Percentiles rank a stretch among this genome's conserved stretches.
These are phyloP conservation scores for Arthroderma uncinatum DNA, from an alignment of 2,329 filamentous ascomycete genomes.

Conservation along the genomic window DNA sequence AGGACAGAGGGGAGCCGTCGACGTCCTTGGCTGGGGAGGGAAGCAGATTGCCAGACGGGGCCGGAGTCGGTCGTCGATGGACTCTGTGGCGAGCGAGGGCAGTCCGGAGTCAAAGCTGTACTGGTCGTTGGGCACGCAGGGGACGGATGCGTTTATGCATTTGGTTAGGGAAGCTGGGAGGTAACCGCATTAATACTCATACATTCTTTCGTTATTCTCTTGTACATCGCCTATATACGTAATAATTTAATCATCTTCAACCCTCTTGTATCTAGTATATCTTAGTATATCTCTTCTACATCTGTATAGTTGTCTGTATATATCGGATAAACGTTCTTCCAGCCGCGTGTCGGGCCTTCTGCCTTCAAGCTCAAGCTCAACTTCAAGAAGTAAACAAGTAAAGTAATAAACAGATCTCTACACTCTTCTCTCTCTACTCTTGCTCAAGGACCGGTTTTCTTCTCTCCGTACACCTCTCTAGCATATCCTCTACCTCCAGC, in stretches of 20 bases:
- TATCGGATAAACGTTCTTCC: neutral
- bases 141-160: constrained; percentile 24
- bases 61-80: neutral
- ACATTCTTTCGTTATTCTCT: neutral
- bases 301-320: neutral
- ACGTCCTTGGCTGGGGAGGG: constrained; percentile 24
- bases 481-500: neutral
- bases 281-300: neutral
- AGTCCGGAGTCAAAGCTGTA: constrained; percentile 10
- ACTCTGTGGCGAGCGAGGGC: neutral
- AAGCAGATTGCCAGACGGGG: constrained; percentile 7
- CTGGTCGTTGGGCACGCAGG: constrained; percentile 19
- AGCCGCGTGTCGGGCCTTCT: neutral
- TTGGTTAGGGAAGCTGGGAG: constrained; percentile 22
- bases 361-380: neutral
- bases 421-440: neutral
- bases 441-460: neutral
- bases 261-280: neutral
- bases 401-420: neutral
- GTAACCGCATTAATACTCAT: neutral
- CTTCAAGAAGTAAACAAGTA: neutral
- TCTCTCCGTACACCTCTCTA: neutral
- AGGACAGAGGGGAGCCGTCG: constrained; percentile 20
- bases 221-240: neutral
- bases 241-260: neutral